phyloP scores from a whole-genome alignment of 2,329 filamentous ascomycete species.

The Pleomassaria siparia region DNA sequence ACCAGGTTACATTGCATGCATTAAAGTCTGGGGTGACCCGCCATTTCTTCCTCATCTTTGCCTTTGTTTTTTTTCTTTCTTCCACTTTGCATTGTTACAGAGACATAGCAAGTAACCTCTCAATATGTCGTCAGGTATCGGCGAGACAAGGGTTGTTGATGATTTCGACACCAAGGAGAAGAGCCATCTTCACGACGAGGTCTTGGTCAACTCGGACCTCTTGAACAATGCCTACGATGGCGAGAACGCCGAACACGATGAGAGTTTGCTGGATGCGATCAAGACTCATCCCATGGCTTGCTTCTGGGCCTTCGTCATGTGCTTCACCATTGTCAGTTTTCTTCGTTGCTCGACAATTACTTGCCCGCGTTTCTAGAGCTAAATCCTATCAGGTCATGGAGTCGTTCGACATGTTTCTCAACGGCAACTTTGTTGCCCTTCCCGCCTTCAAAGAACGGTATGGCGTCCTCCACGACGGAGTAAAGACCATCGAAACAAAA shows the following conservation, averaged over 20 bases:
- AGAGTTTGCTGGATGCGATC: slow-evolving; percentile 49
- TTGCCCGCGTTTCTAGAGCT: slow-evolving; percentile 1
- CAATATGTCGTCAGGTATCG: too few species aligned
- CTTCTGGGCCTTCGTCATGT: slow-evolving; percentile 59
- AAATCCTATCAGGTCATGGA: slow-evolving; percentile 51
- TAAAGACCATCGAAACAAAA: slow-evolving; percentile 49
- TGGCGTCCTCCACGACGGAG: slow-evolving; percentile 44
- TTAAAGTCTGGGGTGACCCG: too few species aligned
- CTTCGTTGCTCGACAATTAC: too few species aligned
- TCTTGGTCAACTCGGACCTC: neutral
- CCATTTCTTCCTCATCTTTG: too few species aligned
- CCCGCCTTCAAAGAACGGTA: slow-evolving; percentile 49
- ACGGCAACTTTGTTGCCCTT: slow-evolving; percentile 60
- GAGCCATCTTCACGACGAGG: neutral
- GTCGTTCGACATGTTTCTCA: slow-evolving; percentile 64
- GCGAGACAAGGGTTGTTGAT: too few species aligned
- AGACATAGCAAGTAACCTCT: too few species aligned
- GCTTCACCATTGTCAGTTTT: slow-evolving; percentile 55
- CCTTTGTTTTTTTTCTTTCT: too few species aligned
- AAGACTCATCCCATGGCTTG: slow-evolving; percentile 56
- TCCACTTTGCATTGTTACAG: too few species aligned
- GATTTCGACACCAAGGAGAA: too few species aligned
- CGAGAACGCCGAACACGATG: slow-evolving; percentile 56
- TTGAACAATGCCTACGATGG: slow-evolving; percentile 54
- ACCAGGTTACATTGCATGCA: too few species aligned